These are phyloP conservation scores for Cordyceps pruinosa DNA, from an alignment of 2,329 filamentous ascomycete genomes.

Conservation along the genomic window DNA sequence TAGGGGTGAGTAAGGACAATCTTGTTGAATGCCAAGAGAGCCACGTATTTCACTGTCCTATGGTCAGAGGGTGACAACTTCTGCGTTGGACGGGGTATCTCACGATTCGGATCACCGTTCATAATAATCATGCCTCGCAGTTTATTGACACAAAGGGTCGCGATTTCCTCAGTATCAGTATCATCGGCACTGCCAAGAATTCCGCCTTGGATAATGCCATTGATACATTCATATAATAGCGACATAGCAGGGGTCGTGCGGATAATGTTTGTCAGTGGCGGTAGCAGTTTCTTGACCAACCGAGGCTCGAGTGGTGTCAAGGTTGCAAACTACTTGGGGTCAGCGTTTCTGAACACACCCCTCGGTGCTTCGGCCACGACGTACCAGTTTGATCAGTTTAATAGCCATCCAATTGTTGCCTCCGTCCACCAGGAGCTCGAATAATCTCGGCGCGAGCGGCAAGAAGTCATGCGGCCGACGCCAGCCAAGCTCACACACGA, in stretches of 20 bases:
- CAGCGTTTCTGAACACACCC: conserved; percentile 1
- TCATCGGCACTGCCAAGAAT: conserved; percentile 78
- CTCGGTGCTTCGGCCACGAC: too few relatives aligned
- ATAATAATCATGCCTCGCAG: conserved; percentile 89
- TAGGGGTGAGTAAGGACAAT: conserved; percentile 84
- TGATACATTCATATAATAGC: conserved; percentile 96
- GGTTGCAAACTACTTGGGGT: conserved; percentile 69
- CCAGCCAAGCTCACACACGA: conserved; percentile 94
- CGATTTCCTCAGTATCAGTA: conserved; percentile 83
- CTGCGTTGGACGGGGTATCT: conserved; percentile 27
- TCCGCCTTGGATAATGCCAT: conserved; percentile 93
- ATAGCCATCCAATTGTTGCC: conserved; percentile 99
- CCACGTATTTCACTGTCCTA: conserved; percentile 83
- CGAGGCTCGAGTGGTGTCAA: conserved; percentile 88
- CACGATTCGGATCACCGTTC: conserved; percentile 87
- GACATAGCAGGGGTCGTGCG: conserved; percentile 96
- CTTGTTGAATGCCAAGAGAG: conserved; percentile 88
- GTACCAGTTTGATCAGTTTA: conserved; percentile 91
- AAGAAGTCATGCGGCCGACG: conserved; percentile 89
- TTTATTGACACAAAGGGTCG: conserved; percentile 85
- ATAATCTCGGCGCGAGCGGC: conserved; percentile 81
- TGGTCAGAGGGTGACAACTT: conserved; percentile 14
- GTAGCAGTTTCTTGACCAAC: conserved; percentile 82
- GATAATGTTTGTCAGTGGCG: conserved; percentile 87
- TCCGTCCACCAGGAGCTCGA: conserved; percentile 84